A percentile compares a stretch with the other conserved stretches of the same genome.
These are phyloP conservation scores for Tricholoma furcatifolium DNA, from an alignment of 768 basidiomycete species.

Conservation along the genomic window DNA sequence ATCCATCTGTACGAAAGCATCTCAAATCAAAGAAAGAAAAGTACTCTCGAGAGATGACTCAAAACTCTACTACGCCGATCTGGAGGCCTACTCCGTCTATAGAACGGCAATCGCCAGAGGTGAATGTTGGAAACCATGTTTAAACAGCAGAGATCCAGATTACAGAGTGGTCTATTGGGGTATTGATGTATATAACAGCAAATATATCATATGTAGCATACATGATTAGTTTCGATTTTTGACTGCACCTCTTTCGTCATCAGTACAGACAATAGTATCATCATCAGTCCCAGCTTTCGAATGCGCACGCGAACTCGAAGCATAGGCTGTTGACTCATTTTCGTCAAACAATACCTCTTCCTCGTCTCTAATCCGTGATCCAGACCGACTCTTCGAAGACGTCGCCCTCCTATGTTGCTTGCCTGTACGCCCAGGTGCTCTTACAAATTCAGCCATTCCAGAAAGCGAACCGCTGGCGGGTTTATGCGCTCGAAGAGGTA, in stretches of 20 bases:
- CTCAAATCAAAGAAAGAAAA: constrained; percentile 22
- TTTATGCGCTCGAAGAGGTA: constrained; percentile 52
- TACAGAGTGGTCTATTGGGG: constrained; percentile 3
- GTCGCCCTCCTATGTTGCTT: constrained; percentile 11
- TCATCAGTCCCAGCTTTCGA: constrained; percentile 45
- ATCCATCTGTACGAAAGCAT: constrained; percentile 50
- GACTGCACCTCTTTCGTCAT: constrained; percentile 31
- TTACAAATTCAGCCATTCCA: constrained; percentile 64
- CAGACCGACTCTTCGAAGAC: constrained; percentile 16
- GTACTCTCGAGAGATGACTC: constrained; percentile 4
- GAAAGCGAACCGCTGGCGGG: constrained; percentile 40
- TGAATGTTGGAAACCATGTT: neutral
- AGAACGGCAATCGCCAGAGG: neutral
- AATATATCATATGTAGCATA: neutral
- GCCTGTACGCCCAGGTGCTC: constrained; percentile 37
- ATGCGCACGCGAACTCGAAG: constrained; percentile 39
- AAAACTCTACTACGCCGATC: constrained; percentile 1
- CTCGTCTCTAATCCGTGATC: constrained; percentile 32
- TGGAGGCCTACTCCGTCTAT: neutral
- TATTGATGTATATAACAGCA: constrained; percentile 15
- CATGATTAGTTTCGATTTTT: constrained; percentile 14
- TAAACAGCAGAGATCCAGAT: neutral
- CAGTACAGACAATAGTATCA: constrained; percentile 33
- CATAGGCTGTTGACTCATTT: constrained; percentile 42
- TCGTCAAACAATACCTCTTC: constrained; percentile 67